These are phyloP conservation scores for Sporothrix phasma DNA, from an alignment of 2,329 filamentous ascomycete species.

Conservation along the genomic window DNA sequence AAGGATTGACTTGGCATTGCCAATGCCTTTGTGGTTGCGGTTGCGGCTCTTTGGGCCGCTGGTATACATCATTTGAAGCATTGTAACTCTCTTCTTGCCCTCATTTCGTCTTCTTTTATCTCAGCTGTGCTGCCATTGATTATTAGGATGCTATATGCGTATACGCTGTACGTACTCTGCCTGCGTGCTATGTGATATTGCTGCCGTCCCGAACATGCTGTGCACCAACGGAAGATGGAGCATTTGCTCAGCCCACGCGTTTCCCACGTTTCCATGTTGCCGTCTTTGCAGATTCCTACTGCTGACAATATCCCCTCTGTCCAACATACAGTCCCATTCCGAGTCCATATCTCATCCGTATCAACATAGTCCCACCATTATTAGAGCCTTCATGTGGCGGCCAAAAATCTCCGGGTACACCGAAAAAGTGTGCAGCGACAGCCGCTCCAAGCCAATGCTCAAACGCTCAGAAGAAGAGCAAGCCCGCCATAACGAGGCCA, in stretches of 20 bases:
- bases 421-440: too few relatives aligned
- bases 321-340: background rate
- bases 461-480: background rate
- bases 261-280: background rate
- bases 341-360: background rate
- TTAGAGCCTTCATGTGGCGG: background rate
- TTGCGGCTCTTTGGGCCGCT: too few relatives aligned
- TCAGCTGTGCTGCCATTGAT: background rate
- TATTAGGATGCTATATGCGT: background rate
- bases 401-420: too few relatives aligned
- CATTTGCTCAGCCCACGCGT: background rate
- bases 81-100: background rate
- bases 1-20: too few relatives aligned
- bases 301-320: background rate
- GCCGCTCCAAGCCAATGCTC: too few relatives aligned
- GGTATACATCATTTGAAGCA: too few relatives aligned
- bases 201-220: background rate
- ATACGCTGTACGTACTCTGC: background rate
- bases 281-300: background rate
- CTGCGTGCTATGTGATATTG: background rate
- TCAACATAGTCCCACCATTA: background rate
- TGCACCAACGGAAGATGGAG: background rate
- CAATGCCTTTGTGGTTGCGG: too few relatives aligned
- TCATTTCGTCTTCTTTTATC: background rate
- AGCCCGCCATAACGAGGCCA: background rate